These are phyloP conservation scores for Cystobasidium tubakii DNA, from an alignment of 768 basidiomycete species.

Conservation along the genomic window DNA sequence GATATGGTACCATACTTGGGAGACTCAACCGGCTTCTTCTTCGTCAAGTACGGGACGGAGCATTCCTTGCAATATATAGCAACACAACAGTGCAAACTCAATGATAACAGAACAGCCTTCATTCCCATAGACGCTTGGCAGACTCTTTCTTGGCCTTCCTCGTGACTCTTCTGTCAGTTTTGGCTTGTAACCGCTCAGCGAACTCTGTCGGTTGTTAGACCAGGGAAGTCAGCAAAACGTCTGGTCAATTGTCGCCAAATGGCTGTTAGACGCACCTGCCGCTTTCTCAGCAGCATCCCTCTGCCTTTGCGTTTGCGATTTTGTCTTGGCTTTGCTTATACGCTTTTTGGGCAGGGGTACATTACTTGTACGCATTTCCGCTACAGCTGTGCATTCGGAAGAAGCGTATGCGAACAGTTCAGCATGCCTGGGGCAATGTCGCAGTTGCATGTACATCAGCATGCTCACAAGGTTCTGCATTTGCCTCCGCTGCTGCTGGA, in stretches of 20 bases:
- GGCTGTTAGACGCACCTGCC: not conserved
- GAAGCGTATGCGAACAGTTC: not conserved
- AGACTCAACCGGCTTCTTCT: too few relatives aligned
- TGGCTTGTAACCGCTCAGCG: conserved; percentile 16
- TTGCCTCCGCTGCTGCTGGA: conserved; percentile 8
- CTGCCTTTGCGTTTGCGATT: conserved; percentile 12
- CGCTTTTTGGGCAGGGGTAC: not conserved
- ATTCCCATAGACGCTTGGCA: conserved; percentile 21
- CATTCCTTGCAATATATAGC: too few relatives aligned
- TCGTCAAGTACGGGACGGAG: too few relatives aligned
- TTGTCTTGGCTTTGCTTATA: not conserved
- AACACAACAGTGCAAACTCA: too few relatives aligned
- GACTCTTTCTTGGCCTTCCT: conserved; percentile 21
- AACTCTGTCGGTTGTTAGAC: not conserved
- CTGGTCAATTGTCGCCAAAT: not conserved
- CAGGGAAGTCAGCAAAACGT: not conserved
- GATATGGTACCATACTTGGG: too few relatives aligned
- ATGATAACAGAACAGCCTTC: not conserved
- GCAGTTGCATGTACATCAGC: not conserved
- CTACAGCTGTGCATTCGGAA: not conserved
- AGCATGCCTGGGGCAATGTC: too few relatives aligned
- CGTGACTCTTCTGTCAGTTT: not conserved
- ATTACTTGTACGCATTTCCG: too few relatives aligned
- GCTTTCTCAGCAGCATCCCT: conserved; percentile 29
- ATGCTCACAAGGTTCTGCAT: conserved; percentile 3